Evolutionary conservation across 257 asterid genomes (phyloP).

Genomic region (Solanum bulbocastanum): DNA sequence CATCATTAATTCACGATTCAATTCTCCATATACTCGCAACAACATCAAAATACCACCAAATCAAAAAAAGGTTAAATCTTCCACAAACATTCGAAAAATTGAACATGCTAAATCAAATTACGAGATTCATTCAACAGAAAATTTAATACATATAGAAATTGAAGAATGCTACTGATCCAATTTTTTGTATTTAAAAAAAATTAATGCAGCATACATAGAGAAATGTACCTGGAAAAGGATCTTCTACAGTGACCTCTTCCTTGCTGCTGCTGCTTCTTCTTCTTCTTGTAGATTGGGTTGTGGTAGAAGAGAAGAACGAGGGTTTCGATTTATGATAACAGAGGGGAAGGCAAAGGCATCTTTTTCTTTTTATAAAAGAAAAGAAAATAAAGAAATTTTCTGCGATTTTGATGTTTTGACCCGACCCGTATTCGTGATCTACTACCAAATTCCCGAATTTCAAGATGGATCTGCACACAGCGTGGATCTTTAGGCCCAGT

Average conservation of each 20-base stretch:
- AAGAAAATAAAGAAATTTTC: not conserved
- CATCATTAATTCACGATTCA: constrained; percentile 5
- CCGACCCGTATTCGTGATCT: not conserved
- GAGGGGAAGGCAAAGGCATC: not conserved
- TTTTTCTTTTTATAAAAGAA: not conserved
- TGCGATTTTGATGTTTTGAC: not conserved
- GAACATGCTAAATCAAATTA: not conserved
- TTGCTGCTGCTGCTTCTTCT: not conserved
- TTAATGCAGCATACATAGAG: not conserved
- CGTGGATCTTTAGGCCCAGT: not conserved
- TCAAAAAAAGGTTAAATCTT: not conserved
- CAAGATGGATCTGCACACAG: not conserved
- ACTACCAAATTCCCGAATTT: not conserved
- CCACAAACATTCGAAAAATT: not conserved
- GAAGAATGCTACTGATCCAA: not conserved
- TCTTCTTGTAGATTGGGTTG: constrained; percentile 4
- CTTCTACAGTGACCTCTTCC: not conserved
- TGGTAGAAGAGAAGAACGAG: constrained; percentile 31
- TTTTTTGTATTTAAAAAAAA: not conserved
- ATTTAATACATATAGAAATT: not conserved
- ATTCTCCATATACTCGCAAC: not conserved
- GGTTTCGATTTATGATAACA: constrained; percentile 36
- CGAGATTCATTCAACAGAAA: not conserved
- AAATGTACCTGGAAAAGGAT: not conserved
- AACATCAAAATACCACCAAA: not conserved